Evolutionary conservation across 78 protist species (phyloP).

Genomic region (Bodo saltans): DNA sequence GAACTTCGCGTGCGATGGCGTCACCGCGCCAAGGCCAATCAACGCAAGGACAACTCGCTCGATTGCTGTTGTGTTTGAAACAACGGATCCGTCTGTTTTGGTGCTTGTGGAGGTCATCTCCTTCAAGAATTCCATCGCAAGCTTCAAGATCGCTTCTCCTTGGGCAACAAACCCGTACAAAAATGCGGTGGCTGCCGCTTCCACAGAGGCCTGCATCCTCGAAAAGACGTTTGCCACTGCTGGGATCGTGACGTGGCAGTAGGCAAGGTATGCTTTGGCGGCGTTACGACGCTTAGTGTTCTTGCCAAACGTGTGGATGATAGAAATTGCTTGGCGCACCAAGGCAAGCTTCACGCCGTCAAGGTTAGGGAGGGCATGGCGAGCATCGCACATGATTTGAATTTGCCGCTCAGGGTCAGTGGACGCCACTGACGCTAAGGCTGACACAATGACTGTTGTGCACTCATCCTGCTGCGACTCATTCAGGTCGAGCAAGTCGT

Average conservation of each 20-base stretch:
- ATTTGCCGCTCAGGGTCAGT: no score
- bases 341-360: background rate
- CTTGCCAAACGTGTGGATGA: background rate
- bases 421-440: no score
- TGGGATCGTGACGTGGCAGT: background rate
- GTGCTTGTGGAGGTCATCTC: no score
- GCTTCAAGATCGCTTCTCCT: background rate
- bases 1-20: no score
- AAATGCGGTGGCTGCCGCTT: background rate
- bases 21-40: no score
- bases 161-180: background rate
- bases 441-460: no score
- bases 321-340: background rate
- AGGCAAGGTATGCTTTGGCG: background rate
- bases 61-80: no score
- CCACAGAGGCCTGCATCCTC: background rate
- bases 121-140: background rate
- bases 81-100: no score
- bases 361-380: background rate
- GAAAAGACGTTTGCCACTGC: background rate
- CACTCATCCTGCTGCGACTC: no score
- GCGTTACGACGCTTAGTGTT: background rate
- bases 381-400: background rate
- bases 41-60: no score
- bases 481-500: no score